Evolutionary conservation across 2,329 filamentous ascomycete species (phyloP), one percentile per base, ranked within the genome.

Genomic region (Ophiostoma ulmi): DNA sequence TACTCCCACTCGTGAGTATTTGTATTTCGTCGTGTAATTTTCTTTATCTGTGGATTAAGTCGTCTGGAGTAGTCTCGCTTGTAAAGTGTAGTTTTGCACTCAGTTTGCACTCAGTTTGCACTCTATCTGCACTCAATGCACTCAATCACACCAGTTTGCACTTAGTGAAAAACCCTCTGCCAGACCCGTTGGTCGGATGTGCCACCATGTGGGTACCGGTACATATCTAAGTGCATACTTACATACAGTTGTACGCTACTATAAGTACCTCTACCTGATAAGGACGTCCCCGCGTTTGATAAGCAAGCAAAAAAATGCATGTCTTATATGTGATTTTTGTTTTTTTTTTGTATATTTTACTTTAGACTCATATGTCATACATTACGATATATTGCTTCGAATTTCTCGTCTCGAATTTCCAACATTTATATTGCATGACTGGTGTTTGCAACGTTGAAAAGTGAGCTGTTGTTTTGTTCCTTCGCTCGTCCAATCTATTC

Each of bases 131-230:
- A 48, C 17, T 48, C 44, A 48, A 48, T 7, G 44, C 44, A n/a
- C 44, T 48, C 44, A 48, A 48, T 22, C 52, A n/a, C 52, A 26
- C 22, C 52, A 58, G 10, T 26, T 31, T 63, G 58, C 58, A 36
- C 26, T 63, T 63, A 63, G 26, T 35, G 4, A 63, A 63, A 63
- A 63, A 63, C 66, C 26, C 35, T 64, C 35, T 35, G 58, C 58
- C 13, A 35, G 26, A 44, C 68, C 65, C 70, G 55, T 63, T 48
- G 68, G 38, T 69, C 68, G 68, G 70, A 72, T 72, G 65, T 58
- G 69, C 69, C 69, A 70, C 52, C 11, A 58, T 13, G 52, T 67
- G 41, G 39, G 69, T 63, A 36, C 41, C 8, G 39, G 44, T 52
- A 26, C 48, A 31, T 67, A 55, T 31, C 14, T 35, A 63, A 67